Percentiles rank a stretch among this genome's conserved stretches.
These are phyloP conservation scores for Cordyceps cicadae DNA, from an alignment of 2,329 filamentous ascomycete species.

Conservation along the genomic window DNA sequence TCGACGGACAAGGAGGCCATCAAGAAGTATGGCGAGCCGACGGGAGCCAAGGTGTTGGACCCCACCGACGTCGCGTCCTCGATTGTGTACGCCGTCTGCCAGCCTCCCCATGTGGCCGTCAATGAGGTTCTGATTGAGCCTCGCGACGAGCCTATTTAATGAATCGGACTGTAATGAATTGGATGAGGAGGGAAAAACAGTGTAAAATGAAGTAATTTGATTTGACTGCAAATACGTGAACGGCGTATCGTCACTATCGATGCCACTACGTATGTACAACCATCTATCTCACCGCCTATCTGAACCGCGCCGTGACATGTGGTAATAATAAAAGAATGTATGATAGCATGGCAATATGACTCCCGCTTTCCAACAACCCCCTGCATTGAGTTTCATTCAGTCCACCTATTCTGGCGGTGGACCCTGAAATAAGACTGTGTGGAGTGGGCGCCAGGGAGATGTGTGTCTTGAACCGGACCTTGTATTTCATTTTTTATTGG, in stretches of 20 bases:
- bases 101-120: conserved; percentile 67
- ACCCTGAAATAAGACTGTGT: conserved; percentile 8
- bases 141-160: conserved; percentile 62
- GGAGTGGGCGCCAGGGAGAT: background rate
- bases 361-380: background rate
- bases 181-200: background rate
- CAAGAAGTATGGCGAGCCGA: conserved; percentile 69
- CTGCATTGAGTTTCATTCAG: background rate
- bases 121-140: conserved; percentile 77
- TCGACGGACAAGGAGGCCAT: conserved; percentile 68
- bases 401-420: background rate
- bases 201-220: background rate
- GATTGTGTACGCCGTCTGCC: conserved; percentile 66
- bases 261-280: no score
- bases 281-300: background rate
- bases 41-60: conserved; percentile 67
- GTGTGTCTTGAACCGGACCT: background rate
- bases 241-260: background rate
- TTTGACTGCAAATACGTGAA: background rate
- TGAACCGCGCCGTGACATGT: background rate
- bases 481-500: background rate
- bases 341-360: background rate
- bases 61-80: conserved; percentile 63
- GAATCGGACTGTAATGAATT: background rate
- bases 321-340: background rate